phyloP scores from a whole-genome alignment of 306 rosid genomes.

The Cicer yamashitae region DNA sequence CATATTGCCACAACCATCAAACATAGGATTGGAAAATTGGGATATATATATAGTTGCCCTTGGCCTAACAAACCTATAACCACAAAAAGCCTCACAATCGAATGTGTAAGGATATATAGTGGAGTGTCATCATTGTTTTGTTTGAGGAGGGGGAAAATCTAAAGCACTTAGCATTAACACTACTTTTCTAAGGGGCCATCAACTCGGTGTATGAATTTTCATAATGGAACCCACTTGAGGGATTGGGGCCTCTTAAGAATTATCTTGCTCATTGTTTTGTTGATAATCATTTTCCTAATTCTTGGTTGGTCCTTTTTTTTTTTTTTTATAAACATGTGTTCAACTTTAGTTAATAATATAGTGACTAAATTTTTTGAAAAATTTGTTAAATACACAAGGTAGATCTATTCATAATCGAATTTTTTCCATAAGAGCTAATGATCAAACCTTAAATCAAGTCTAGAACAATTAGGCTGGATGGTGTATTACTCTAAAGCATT shows the following conservation, averaged over 20 bases:
- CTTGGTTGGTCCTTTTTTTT: too few species aligned
- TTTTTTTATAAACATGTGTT: too few species aligned
- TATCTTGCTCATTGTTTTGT: slow-evolving; percentile 29
- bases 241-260: slow-evolving; percentile 27
- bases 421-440: too few species aligned
- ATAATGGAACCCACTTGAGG: slow-evolving; percentile 33
- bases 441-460: too few species aligned
- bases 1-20: slow-evolving; percentile 39
- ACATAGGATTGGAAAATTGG: slow-evolving; percentile 37
- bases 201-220: slow-evolving; percentile 22
- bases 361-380: too few species aligned
- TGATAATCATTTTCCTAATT: neutral
- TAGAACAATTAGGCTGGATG: too few species aligned
- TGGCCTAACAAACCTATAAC: slow-evolving; percentile 53
- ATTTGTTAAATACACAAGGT: too few species aligned
- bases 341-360: too few species aligned
- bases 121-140: slow-evolving; percentile 38
- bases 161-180: slow-evolving; percentile 36
- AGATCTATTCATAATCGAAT: too few species aligned
- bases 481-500: too few species aligned
- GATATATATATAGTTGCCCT: slow-evolving; percentile 43
- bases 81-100: neutral
- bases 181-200: slow-evolving; percentile 44
- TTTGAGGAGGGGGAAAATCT: neutral
- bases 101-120: slow-evolving; percentile 34